Conservation (phyloP, 345 rosid genomes). For the Arabis hirsuta region DNA sequence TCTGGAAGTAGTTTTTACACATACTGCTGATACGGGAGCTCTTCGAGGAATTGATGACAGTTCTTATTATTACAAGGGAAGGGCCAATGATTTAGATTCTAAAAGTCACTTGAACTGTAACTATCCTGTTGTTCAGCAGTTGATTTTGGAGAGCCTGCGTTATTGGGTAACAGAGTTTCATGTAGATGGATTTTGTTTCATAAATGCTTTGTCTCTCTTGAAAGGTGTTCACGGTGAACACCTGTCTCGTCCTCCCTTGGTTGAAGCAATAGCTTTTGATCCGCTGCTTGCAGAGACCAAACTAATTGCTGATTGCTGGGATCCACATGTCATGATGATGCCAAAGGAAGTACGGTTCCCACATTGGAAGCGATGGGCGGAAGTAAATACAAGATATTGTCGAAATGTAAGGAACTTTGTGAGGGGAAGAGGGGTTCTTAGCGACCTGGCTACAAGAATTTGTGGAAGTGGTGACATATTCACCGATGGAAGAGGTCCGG, state of each 20-base stretch:
- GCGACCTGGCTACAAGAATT: slow-evolving; percentile 84
- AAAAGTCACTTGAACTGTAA: slow-evolving; percentile 71
- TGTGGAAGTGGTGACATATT: slow-evolving; percentile 92
- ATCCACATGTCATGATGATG: slow-evolving; percentile 49
- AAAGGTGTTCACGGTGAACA: slow-evolving; percentile 70
- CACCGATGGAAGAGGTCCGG: slow-evolving; percentile 85
- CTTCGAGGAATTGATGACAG: slow-evolving; percentile 75
- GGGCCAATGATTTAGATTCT: slow-evolving; percentile 44
- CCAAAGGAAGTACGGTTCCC: slow-evolving; percentile 64
- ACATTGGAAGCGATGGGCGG: slow-evolving; percentile 95
- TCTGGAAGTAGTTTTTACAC: slow-evolving; percentile 84
- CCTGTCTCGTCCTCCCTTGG: slow-evolving; percentile 80
- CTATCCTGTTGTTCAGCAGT: slow-evolving; percentile 68
- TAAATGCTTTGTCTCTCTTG: slow-evolving; percentile 73
- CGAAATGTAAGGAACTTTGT: slow-evolving; percentile 69
- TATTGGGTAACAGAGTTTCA: slow-evolving; percentile 88
- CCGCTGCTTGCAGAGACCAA: slow-evolving; percentile 79
- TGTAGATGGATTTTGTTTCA: slow-evolving; percentile 87
- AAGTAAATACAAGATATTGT: slow-evolving; percentile 71
- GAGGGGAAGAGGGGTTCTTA: slow-evolving; percentile 70
- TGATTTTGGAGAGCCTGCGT: slow-evolving; percentile 78
- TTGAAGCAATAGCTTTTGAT: slow-evolving; percentile 91
- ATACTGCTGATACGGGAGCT: slow-evolving; percentile 68
- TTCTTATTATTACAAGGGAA: slow-evolving; percentile 57
- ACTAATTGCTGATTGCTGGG: slow-evolving; percentile 82